Base-by-base conservation (phyloP, 305 asterid species). In the Striga hermonthica region DNA sequence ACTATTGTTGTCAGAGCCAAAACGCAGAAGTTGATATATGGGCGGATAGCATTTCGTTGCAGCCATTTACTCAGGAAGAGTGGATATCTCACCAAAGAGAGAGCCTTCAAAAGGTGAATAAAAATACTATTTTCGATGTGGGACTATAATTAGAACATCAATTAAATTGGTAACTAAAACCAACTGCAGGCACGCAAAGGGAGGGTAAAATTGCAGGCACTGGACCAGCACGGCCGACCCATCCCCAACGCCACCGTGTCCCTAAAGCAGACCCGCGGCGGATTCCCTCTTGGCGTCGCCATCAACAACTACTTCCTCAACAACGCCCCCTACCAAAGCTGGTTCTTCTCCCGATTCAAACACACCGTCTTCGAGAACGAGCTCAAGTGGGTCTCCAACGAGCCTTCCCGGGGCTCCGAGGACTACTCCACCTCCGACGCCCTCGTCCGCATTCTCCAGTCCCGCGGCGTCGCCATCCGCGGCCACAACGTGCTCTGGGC, bases 401-500 rank as follows among this genome's bases (percentile, higher is more conserved):
- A 87, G 22, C 1, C 5, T 1, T 4, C 63, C 55, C 75, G 57
- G 0, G 84, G 85, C 64, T 3, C 4, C 4, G 82, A 60, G 47
- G 74, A 86, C 77, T 90, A 88, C 76, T 56, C 81, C 1, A 4
- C 12, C 4, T 31, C 90, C 2, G 96, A 90, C 14, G 78, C 85
- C 38, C 5, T 90, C 81, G 38, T 84, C 36, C 10, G 15, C 0
- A 75, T 86, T 1, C 70, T 74, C 52, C 59, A 43, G 15, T 62
- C 74, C 4, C 72, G 45, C 45, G 75, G 78, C 4, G 12, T 86
- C 14, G 9, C 71, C 0, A 67, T 83, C 7, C 88, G 97, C 4
- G 97, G 97, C 41, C 97, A 90, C 75, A 85, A 84, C 10, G 67
- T 90, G 0, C 62, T 82, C 34, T 90, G 96, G 97, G 90, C 77